phyloP scores from a whole-genome alignment of 192 early-diverging fungal genomes.

The Backusella mclennaniae region DNA sequence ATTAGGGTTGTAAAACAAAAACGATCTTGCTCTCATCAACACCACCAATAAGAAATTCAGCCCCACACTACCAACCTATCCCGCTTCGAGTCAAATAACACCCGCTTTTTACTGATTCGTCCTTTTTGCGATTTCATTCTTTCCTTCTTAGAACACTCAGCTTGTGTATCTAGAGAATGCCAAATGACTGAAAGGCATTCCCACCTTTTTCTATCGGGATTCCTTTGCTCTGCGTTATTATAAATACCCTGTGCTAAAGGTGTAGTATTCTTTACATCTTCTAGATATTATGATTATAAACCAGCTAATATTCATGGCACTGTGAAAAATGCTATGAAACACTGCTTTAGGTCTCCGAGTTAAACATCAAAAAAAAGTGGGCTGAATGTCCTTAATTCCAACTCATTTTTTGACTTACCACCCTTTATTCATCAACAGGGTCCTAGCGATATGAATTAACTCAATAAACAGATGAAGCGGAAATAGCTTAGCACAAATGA shows the following conservation, averaged over 20 bases:
- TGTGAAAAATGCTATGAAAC: background rate
- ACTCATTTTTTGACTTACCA: background rate
- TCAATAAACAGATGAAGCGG: background rate
- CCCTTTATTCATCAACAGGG: background rate
- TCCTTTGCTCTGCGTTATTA: background rate
- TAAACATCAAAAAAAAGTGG: background rate
- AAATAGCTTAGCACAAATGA: background rate
- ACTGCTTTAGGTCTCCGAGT: background rate
- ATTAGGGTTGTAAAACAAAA: background rate
- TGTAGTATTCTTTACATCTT: background rate
- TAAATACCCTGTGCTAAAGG: background rate
- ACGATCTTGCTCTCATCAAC: background rate
- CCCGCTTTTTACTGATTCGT: constrained; percentile 18
- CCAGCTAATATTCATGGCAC: background rate
- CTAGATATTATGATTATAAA: background rate
- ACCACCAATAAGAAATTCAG: constrained; percentile 6
- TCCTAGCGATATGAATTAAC: background rate
- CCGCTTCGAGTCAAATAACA: background rate
- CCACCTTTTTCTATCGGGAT: background rate
- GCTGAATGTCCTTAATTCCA: background rate
- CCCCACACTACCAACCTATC: background rate
- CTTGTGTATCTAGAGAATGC: background rate
- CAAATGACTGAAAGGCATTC: background rate
- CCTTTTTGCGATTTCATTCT: background rate
- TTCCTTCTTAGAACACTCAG: constrained; percentile 5